Percentiles rank a stretch among this genome's conserved stretches.
phyloP scores from a whole-genome alignment of 805 yeast genomes.

The Wickerhamiella parazyma region DNA sequence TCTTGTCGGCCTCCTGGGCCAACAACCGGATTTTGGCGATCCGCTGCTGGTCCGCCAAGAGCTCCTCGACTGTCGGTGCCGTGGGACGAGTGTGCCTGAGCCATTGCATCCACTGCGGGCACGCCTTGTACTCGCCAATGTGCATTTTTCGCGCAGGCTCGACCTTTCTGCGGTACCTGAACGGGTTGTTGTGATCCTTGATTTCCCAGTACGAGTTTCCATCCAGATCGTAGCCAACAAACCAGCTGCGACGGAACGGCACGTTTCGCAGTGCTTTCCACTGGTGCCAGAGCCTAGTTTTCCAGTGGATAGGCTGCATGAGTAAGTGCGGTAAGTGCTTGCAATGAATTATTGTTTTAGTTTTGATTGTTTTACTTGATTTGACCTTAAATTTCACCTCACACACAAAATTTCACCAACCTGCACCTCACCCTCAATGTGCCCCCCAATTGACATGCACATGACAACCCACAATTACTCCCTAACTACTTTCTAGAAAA shows the following conservation, averaged over 20 bases:
- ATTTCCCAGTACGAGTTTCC: slow-evolving; percentile 86
- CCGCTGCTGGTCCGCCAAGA: slow-evolving; percentile 43
- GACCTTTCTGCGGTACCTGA: slow-evolving; percentile 37
- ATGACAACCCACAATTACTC: too few relatives aligned
- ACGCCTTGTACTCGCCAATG: slow-evolving; percentile 25
- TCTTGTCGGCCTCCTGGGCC: slow-evolving; percentile 31
- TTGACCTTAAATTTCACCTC: too few relatives aligned
- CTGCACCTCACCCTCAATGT: background rate
- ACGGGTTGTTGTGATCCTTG: slow-evolving; percentile 36
- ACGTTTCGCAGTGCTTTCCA: slow-evolving; percentile 50
- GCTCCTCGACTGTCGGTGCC: slow-evolving; percentile 52
- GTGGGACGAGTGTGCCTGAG: slow-evolving; percentile 45
- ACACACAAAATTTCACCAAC: too few relatives aligned
- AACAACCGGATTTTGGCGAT: slow-evolving; percentile 38
- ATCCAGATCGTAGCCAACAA: slow-evolving; percentile 59
- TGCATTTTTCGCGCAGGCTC: slow-evolving; percentile 28
- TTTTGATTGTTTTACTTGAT: too few relatives aligned
- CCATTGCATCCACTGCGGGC: slow-evolving; percentile 68
- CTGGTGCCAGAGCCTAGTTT: slow-evolving; percentile 25
- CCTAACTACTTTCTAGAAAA: slow-evolving; percentile 6
- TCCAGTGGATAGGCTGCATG: slow-evolving; percentile 13
- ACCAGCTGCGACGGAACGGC: slow-evolving; percentile 58
- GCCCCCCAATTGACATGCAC: background rate
- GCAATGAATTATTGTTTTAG: too few relatives aligned
- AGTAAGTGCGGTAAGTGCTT: background rate